phyloP scores from a whole-genome alignment of 495 filamentous ascomycete genomes.

The Penicillium salamii region DNA sequence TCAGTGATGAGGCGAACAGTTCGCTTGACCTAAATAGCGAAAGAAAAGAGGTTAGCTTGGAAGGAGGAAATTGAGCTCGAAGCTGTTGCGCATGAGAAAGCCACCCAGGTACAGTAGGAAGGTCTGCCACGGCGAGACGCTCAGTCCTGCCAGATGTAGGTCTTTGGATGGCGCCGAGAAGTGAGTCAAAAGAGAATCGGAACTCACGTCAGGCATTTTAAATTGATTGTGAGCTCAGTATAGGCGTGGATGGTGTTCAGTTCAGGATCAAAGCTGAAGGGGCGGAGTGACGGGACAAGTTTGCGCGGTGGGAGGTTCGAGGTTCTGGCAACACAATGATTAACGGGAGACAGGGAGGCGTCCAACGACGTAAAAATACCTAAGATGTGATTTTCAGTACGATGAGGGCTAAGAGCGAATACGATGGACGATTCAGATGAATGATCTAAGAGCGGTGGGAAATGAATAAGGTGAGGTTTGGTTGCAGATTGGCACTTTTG shows the following conservation, averaged over 20 bases:
- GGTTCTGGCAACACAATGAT: too few relatives aligned
- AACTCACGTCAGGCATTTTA: slow-evolving; percentile 50
- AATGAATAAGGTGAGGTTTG: too few relatives aligned
- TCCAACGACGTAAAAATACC: too few relatives aligned
- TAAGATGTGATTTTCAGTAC: too few relatives aligned
- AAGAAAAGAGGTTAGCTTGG: not conserved
- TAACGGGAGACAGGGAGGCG: too few relatives aligned
- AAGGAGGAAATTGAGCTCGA: not conserved
- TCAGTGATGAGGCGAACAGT: slow-evolving; percentile 89
- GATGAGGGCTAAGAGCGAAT: too few relatives aligned
- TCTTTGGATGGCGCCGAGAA: not conserved
- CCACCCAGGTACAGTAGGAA: not conserved
- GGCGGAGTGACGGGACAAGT: slow-evolving; percentile 2
- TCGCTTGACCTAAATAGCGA: slow-evolving; percentile 65
- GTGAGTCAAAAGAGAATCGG: not conserved
- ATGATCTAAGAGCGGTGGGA: too few relatives aligned
- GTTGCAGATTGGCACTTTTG: too few relatives aligned
- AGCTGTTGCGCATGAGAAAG: not conserved
- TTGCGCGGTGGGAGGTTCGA: slow-evolving; percentile 1
- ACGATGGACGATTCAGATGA: too few relatives aligned
- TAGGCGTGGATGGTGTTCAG: not conserved
- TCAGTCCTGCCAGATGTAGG: not conserved
- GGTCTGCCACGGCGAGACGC: not conserved
- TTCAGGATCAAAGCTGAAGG: not conserved
- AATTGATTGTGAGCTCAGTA: not conserved